These are phyloP conservation scores for Suhomyces pyralidae DNA, from an alignment of 805 yeast genomes.

Conservation along the genomic window DNA sequence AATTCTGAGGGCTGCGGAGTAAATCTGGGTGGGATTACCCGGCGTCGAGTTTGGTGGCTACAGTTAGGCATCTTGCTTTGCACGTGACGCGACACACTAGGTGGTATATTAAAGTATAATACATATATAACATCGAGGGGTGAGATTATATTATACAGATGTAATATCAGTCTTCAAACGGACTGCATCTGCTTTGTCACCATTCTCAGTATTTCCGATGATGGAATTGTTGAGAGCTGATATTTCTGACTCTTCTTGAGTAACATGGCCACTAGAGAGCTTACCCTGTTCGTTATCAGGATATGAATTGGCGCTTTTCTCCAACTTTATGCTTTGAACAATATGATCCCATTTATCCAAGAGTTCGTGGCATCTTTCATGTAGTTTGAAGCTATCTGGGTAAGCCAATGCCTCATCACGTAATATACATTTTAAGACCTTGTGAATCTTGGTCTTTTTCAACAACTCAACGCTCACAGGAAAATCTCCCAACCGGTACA, in stretches of 20 bases:
- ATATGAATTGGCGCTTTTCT: conserved; percentile 14
- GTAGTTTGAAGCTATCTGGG: conserved; percentile 44
- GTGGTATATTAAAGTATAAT: neutral
- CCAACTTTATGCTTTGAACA: conserved; percentile 36
- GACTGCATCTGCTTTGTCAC: neutral
- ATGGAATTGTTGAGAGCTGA: conserved; percentile 8
- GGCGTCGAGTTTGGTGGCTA: neutral
- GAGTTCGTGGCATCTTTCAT: conserved; percentile 41
- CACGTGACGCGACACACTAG: neutral
- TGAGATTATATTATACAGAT: neutral
- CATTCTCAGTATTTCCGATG: conserved; percentile 6
- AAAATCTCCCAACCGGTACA: conserved; percentile 42
- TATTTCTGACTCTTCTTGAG: conserved; percentile 13
- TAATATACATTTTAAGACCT: conserved; percentile 48
- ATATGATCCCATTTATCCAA: conserved; percentile 40
- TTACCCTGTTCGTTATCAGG: conserved; percentile 2
- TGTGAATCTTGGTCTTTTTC: conserved; percentile 47
- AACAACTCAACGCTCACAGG: conserved; percentile 41
- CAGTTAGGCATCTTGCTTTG: neutral
- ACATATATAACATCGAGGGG: conserved; percentile 1
- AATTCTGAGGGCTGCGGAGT: conserved; percentile 1
- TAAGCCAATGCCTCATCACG: conserved; percentile 39
- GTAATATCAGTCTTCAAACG: conserved; percentile 1
- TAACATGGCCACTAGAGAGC: conserved; percentile 5
- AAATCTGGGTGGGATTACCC: conserved; percentile 6